Base-by-base conservation (phyloP, 2,329 filamentous ascomycete species). In the Penicillium sp. region DNA sequence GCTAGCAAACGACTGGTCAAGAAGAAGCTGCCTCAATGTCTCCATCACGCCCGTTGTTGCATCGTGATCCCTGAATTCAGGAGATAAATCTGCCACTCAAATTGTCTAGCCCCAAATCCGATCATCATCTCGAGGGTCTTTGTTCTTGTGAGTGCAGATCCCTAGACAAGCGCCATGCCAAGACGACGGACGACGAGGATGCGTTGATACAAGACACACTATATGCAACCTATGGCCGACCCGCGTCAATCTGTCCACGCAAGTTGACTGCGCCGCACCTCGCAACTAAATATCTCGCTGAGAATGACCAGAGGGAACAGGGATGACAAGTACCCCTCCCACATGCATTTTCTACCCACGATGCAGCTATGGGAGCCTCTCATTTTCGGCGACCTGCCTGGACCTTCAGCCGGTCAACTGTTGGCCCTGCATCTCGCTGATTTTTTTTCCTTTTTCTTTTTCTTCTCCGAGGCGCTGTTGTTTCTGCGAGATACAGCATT, bases 81-180 rank as follows among this genome's bases (percentile, higher is more conserved):
- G 40, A 21, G 29, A 41, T 38, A 50, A 50, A 60, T 29, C 31
- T 55, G 5, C 33, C 9, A 41, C 9, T 47, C 36, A 43, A 19
- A 55, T 48, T 36, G 8, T 23, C 40, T 41, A 50, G 23, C 29
- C 46, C 47, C 21, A 49, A 41, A 16, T 29, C 31, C 33, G 33
- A 58, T 53, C 39, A 50, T 60, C 52, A 33, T 51, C 39, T 51
- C 29, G 23, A 44, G 29, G 45, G 50, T 50, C 25, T 39, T 50
- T 53, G 51, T 60, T 49, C 49, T 57, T 33, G 29, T 58, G 53
- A 55, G 41, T 51, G 61, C 43, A 61, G 63, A 65, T 65, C 62
- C 39, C 44, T 49, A 43, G 61, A 63, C 64, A 72, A 70, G 68
- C 69, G 68, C 70, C 65, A 62, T 59, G 70, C 71, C 68, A 72